Evolutionary conservation across 495 filamentous ascomycete species (phyloP), one percentile per base, ranked within the genome.

Genomic region (Parathielavia hyrcaniae): DNA sequence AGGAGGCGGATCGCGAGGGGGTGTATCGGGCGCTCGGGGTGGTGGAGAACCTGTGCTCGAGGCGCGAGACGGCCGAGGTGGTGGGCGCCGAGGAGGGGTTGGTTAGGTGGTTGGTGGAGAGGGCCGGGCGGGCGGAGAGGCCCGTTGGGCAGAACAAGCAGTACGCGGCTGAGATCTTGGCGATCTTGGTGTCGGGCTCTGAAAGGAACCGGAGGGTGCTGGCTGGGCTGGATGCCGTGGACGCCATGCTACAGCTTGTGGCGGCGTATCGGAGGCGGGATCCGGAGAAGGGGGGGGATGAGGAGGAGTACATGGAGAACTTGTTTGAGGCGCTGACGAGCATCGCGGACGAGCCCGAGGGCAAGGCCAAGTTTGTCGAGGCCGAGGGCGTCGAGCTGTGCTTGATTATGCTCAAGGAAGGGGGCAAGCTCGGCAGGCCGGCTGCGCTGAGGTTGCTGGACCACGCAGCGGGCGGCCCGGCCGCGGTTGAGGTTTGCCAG

Each of bases 221-320:
- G n/a, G 77, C 80, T 49, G 69, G 72, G 11, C 67, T 88, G 2
- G 83, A 96, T 55, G 89, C 87, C 19, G 76, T 91, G 7, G 95
- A 99, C 62, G 67, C 78, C 14, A 74, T 97, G 62, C 80, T 97
- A 14, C 90, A 95, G 65, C 76, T 95, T 0, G 81, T 96, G 19
- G 86, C 89, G 39, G 73, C 87, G n/a, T 99, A 97, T 72, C 86
- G 95, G 19, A 89, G 88, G 71, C 82, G 84, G 32, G 93, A 99
- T 64, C 95, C 95, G 0, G 78, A 78, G 23, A 93, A 89, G 65
- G 89, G 90, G 35, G 87, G 87, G 9, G 85, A 92, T 48, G 95
- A 97, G 64, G 90, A 96, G 69, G 95, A 97, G 71, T 96, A 87
- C 68, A 85, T 93, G 50, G 90, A 96, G 69, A 96, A 97, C 60